phyloP scores from a whole-genome alignment of 345 rosid species.

The Salix viminalis region DNA sequence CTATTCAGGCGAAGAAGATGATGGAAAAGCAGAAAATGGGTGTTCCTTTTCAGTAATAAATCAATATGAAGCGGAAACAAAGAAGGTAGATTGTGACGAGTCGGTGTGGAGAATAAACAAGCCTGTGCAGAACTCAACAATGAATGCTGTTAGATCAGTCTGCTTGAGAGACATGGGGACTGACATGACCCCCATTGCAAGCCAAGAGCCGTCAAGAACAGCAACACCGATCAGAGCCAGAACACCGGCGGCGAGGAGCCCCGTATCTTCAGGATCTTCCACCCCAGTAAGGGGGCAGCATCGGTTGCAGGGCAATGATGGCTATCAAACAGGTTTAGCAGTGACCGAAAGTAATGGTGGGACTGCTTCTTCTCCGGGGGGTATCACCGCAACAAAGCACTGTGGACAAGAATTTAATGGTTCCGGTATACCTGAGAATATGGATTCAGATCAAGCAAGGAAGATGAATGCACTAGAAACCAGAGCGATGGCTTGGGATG shows the following conservation, averaged over 20 bases:
- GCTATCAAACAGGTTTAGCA: constrained; percentile 19
- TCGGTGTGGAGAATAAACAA: constrained; percentile 58
- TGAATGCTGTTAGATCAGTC: constrained; percentile 54
- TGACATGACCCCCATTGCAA: constrained; percentile 90
- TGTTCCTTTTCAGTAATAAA: constrained; percentile 21
- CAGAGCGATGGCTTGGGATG: constrained; percentile 86
- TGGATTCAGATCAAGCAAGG: constrained; percentile 26
- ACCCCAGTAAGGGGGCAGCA: constrained; percentile 61
- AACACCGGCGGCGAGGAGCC: constrained; percentile 71
- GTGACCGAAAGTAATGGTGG: constrained; percentile 24
- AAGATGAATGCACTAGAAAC: constrained; percentile 56
- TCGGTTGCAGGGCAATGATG: constrained; percentile 20
- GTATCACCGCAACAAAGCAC: neutral
- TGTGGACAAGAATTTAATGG: constrained; percentile 18
- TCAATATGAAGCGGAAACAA: constrained; percentile 48
- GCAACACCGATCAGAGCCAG: constrained; percentile 76
- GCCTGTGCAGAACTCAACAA: constrained; percentile 34
- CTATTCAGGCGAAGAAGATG: constrained; percentile 47
- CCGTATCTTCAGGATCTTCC: constrained; percentile 68
- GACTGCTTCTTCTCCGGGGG: constrained; percentile 18
- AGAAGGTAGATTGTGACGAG: constrained; percentile 73
- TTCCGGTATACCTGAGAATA: constrained; percentile 15
- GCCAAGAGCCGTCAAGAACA: constrained; percentile 91
- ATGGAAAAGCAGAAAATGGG: constrained; percentile 32
- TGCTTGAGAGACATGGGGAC: constrained; percentile 96